Evolutionary conservation across 176 grass and related monocot genomes (phyloP), one percentile per base, ranked within the genome.

Genomic region (Oryza meridionalis): DNA sequence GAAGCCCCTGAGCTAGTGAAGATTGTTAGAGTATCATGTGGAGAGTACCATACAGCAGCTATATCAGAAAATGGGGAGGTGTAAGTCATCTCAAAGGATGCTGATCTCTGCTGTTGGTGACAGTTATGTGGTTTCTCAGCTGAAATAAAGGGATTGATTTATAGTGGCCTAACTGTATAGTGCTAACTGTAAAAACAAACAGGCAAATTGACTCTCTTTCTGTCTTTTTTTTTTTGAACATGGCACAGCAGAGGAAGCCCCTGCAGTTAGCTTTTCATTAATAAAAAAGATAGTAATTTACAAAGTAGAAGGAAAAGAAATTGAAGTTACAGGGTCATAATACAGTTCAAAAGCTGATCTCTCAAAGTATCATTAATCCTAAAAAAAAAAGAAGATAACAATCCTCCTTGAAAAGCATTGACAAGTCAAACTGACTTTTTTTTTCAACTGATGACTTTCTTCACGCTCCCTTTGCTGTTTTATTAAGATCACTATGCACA

Each of bases 11-110:
- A 98, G 76, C 73, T 82, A 91, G 88, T 98, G 89, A 98, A 93
- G 80, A 93, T 95, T 78, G 65, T 78, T 88, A 84, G 90, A 53
- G 91, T 95, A 70, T 87, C 96, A 79, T 95, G 93, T 75, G 96
- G 96, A 85, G 96, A 98, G 91, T 98, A 95, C 87, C 96, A 98
- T 83, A 85, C 93, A 67, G 93, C 93, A 84, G 93, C 96, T 88
- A 88, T 98, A 82, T 98, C 96, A 67, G 91, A 95, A 81, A 87
- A 88, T 69, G 87, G 93, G 73, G 96, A 95, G 89, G 89, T 95
- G 91, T 98, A 98, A 98, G 96, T 98, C 61, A 92, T 92, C 75
- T 80, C 68, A 73, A 82, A 87, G 87, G 85, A 88, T 75, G 67
- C 78, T 94, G 81, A 78, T 83, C 70, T 89, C 84, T 85, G 73